A percentile compares a stretch with the other conserved stretches of the same genome.
phyloP scores from a whole-genome alignment of 495 filamentous ascomycete genomes.

The Aspergillus saccharolyticus region DNA sequence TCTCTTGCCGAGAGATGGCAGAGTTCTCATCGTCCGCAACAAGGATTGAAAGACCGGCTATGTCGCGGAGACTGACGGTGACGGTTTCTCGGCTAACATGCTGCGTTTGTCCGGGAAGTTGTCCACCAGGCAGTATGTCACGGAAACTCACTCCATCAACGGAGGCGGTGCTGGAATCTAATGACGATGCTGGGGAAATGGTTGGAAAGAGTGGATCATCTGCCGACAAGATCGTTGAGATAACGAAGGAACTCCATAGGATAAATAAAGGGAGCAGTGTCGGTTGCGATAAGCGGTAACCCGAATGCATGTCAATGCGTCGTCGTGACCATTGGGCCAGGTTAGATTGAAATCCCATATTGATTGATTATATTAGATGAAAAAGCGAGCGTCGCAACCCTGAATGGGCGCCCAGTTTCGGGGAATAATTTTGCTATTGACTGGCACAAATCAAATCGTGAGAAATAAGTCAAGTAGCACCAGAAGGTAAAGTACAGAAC shows the following conservation, averaged over 20 bases:
- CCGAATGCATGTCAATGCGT: neutral
- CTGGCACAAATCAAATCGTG: neutral
- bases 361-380: conserved; percentile 9
- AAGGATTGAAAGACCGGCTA: neutral
- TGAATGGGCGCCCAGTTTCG: conserved; percentile 3
- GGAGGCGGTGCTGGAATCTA: neutral
- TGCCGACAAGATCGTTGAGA: conserved; percentile 8
- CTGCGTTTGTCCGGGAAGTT: neutral
- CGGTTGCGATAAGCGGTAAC: neutral
- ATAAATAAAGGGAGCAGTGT: conserved; percentile 4
- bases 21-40: neutral
- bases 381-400: conserved; percentile 20
- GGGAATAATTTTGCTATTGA: neutral
- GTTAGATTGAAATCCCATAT: conserved; percentile 3
- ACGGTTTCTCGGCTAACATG: neutral
- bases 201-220: neutral
- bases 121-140: neutral
- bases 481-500: conserved; percentile 6
- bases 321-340: neutral
- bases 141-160: neutral
- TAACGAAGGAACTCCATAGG: conserved; percentile 3
- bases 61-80: neutral
- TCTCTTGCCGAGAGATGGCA: neutral
- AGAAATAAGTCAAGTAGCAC: neutral
- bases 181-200: neutral